phyloP scores from a whole-genome alignment of 805 yeast genomes.

The Tetrapisispora arboricola region DNA sequence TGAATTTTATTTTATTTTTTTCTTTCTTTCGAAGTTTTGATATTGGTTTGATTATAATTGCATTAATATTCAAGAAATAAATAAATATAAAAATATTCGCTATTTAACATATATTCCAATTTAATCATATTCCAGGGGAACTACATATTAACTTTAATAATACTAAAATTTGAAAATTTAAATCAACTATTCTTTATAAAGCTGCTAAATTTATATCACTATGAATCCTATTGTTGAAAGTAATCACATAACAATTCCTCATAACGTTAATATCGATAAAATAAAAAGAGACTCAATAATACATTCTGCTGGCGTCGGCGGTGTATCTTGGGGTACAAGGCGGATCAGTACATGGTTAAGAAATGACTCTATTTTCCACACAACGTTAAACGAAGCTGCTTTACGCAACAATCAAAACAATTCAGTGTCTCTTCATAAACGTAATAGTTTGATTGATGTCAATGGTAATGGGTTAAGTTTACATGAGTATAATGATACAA shows the following conservation, averaged over 20 bases:
- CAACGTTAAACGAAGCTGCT: constrained; percentile 12
- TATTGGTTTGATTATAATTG: too few relatives aligned
- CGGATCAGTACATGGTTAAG: constrained; percentile 93
- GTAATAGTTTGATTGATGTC: constrained; percentile 1
- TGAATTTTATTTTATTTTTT: too few relatives aligned
- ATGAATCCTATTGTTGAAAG: not conserved
- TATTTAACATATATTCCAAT: not conserved
- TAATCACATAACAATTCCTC: not conserved
- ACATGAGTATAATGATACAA: constrained; percentile 30
- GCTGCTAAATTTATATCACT: too few relatives aligned
- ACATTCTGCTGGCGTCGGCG: constrained; percentile 96
- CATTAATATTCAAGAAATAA: not conserved
- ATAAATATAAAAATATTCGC: not conserved
- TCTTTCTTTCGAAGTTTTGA: too few relatives aligned
- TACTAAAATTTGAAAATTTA: not conserved
- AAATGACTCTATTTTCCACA: constrained; percentile 72
- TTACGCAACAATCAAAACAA: not conserved
- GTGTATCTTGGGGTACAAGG: constrained; percentile 93
- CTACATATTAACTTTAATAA: not conserved
- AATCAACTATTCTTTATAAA: too few relatives aligned
- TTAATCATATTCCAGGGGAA: not conserved
- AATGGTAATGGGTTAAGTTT: constrained; percentile 1
- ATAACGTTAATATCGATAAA: constrained; percentile 23
- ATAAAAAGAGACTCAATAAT: constrained; percentile 86
- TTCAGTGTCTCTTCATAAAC: not conserved